Evolutionary conservation across 768 basidiomycete genomes (phyloP).

Genomic region (Russula sp.): DNA sequence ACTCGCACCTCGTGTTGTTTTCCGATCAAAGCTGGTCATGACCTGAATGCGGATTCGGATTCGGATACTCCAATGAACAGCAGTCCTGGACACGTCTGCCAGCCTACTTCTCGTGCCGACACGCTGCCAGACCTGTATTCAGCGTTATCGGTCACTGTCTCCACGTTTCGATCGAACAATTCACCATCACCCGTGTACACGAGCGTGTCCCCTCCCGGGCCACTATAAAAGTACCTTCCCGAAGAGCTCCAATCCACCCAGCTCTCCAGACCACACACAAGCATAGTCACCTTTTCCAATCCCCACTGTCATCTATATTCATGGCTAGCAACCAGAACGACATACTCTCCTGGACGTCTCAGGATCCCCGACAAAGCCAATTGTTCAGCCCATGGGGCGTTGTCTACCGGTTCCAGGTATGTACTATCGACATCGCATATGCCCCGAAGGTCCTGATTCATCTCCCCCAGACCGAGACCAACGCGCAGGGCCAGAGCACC

Average conservation of each 20-base stretch:
- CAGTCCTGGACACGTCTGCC: constrained; percentile 52
- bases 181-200: constrained; percentile 52
- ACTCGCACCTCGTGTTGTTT: constrained; percentile 58
- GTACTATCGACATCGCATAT: constrained; percentile 32
- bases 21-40: constrained; percentile 62
- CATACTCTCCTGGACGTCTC: constrained; percentile 82
- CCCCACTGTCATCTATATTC: constrained; percentile 35
- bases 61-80: constrained; percentile 75
- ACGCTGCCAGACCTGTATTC: constrained; percentile 69
- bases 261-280: constrained; percentile 31
- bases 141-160: constrained; percentile 67
- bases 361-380: constrained; percentile 78
- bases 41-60: constrained; percentile 54
- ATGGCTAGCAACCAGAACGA: constrained; percentile 52
- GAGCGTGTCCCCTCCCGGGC: constrained; percentile 45
- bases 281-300: constrained; percentile 29
- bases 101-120: constrained; percentile 64
- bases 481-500: constrained; percentile 60
- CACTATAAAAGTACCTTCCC: constrained; percentile 47
- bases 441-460: constrained; percentile 33
- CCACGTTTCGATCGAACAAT: constrained; percentile 66
- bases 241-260: constrained; percentile 31
- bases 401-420: constrained; percentile 76
- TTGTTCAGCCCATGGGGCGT: constrained; percentile 81
- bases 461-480: constrained; percentile 57